Evolutionary conservation across 441 rosid genomes (phyloP).

Genomic region (Breynia disticha): DNA sequence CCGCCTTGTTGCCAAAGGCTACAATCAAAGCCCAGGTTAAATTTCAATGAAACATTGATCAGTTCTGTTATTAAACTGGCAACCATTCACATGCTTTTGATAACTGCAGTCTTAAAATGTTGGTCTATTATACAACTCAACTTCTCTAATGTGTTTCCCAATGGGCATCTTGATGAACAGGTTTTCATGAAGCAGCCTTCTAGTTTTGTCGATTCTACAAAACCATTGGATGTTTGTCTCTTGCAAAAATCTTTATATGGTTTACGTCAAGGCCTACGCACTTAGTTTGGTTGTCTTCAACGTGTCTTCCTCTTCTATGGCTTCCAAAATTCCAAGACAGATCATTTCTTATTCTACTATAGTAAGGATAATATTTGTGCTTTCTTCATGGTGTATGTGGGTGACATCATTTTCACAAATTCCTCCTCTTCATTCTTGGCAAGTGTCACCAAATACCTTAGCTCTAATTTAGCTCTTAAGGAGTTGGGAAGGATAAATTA

Average conservation of each 20-base stretch:
- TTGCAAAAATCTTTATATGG: neutral
- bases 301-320: neutral
- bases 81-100: neutral
- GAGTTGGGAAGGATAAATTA: neutral
- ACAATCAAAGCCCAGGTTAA: neutral
- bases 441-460: no score
- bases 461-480: neutral
- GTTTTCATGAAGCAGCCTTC: no score
- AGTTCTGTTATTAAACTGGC: constrained; percentile 1
- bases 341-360: neutral
- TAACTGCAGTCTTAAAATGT: neutral
- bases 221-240: no score
- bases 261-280: neutral
- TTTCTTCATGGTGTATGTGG: neutral
- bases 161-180: neutral
- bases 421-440: no score
- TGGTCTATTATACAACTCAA: neutral
- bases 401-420: neutral
- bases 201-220: neutral
- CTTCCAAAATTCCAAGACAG: neutral
- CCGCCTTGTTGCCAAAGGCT: no score
- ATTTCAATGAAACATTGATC: constrained; percentile 5
- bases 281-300: neutral
- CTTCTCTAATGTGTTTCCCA: neutral
- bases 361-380: neutral